A percentile compares a stretch with the other conserved stretches of the same genome.
Evolutionary conservation across 768 basidiomycete genomes (phyloP).

Genomic region (Suillus decipiens): DNA sequence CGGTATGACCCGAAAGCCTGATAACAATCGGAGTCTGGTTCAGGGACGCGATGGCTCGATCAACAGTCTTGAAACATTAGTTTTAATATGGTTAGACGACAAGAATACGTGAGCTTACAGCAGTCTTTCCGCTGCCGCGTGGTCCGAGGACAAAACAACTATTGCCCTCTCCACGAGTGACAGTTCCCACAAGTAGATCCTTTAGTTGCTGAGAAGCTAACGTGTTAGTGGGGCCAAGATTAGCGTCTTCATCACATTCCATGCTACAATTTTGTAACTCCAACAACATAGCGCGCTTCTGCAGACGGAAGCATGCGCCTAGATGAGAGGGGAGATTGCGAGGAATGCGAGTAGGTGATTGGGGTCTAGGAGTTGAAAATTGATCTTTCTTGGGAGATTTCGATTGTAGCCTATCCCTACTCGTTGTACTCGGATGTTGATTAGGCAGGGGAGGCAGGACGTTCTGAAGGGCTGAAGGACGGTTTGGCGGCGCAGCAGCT

Average conservation of each 20-base stretch:
- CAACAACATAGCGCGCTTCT: slow-evolving; percentile 57
- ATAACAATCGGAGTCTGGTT: slow-evolving; percentile 65
- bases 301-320: slow-evolving; percentile 47
- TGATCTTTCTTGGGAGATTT: slow-evolving; percentile 20
- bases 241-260: slow-evolving; percentile 35
- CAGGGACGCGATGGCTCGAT: slow-evolving; percentile 52
- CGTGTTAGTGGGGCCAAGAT: slow-evolving; percentile 43
- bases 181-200: slow-evolving; percentile 71
- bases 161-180: slow-evolving; percentile 85
- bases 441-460: slow-evolving; percentile 21
- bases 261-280: slow-evolving; percentile 38
- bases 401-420: slow-evolving; percentile 12
- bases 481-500: slow-evolving; percentile 5
- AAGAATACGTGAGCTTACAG: slow-evolving; percentile 43
- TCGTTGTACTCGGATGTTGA: slow-evolving; percentile 23
- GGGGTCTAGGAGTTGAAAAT: slow-evolving; percentile 9
- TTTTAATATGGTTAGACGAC: neutral
- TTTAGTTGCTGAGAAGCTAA: slow-evolving; percentile 58
- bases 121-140: slow-evolving; percentile 83
- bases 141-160: slow-evolving; percentile 89
- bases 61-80: slow-evolving; percentile 51
- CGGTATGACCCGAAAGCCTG: slow-evolving; percentile 82
- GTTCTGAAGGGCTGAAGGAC: slow-evolving; percentile 16
- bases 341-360: slow-evolving; percentile 26
- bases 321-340: slow-evolving; percentile 42